These are phyloP conservation scores for Kodamaea anthophila DNA, from an alignment of 1,139 yeast genomes.

Conservation along the genomic window DNA sequence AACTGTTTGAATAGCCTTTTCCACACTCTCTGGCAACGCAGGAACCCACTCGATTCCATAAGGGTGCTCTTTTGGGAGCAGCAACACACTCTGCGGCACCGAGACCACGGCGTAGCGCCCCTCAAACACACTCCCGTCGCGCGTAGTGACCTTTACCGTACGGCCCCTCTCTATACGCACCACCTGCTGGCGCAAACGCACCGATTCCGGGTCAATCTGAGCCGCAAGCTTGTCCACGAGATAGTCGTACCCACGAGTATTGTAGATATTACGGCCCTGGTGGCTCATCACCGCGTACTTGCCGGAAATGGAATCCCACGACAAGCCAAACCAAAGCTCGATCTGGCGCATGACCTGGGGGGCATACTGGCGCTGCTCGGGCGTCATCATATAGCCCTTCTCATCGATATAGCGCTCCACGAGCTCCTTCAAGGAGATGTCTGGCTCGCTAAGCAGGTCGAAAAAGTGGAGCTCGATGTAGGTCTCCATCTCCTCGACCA, in stretches of 20 bases:
- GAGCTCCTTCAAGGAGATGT: constrained; percentile 45
- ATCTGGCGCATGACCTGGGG: constrained; percentile 48
- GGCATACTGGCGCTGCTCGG: constrained; percentile 45
- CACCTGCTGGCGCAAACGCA: constrained; percentile 46
- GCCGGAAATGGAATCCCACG: constrained; percentile 62
- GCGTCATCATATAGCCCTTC: constrained; percentile 43
- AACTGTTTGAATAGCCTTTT: constrained; percentile 40
- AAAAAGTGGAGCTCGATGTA: constrained; percentile 53
- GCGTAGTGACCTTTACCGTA: background rate
- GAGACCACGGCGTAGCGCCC: constrained; percentile 62
- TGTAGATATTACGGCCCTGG: constrained; percentile 69
- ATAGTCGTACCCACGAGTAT: constrained; percentile 51
- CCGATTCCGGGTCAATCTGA: constrained; percentile 31
- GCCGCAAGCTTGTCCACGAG: constrained; percentile 41
- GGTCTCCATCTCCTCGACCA: constrained; percentile 53
- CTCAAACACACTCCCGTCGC: constrained; percentile 13
- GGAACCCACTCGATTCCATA: constrained; percentile 58
- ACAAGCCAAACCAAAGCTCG: constrained; percentile 77
- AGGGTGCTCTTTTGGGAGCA: constrained; percentile 26
- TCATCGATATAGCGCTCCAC: constrained; percentile 41
- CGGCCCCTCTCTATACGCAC: constrained; percentile 26
- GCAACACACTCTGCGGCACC: constrained; percentile 67
- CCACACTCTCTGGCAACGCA: constrained; percentile 42
- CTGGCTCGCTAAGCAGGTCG: constrained; percentile 37
- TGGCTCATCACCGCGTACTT: constrained; percentile 61